Percentiles rank a stretch among this genome's conserved stretches.
Evolutionary conservation across 495 filamentous ascomycete genomes (phyloP).

Genomic region (Glutinoglossum americanum): DNA sequence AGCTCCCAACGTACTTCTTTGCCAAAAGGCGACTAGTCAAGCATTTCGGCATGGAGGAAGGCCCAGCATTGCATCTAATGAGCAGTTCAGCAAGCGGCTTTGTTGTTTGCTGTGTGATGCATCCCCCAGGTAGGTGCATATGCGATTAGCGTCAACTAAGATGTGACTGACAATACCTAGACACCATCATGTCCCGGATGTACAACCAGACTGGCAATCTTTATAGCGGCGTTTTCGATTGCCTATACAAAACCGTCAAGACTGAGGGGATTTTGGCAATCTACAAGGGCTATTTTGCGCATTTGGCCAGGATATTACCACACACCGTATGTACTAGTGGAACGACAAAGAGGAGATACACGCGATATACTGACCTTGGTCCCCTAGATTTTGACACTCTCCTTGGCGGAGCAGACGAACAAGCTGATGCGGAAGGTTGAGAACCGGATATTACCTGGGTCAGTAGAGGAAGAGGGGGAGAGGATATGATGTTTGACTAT

Average conservation of each 20-base stretch:
- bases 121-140: constrained; percentile 56
- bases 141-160: neutral
- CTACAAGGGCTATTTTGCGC: constrained; percentile 95
- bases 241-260: constrained; percentile 68
- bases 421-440: constrained; percentile 70
- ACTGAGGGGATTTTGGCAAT: constrained; percentile 85
- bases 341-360: neutral
- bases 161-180: constrained; percentile 20
- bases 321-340: constrained; percentile 75
- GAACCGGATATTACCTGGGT: constrained; percentile 34
- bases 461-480: constrained; percentile 1
- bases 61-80: constrained; percentile 67
- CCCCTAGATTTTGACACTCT: constrained; percentile 60
- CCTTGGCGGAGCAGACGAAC: constrained; percentile 89
- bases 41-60: constrained; percentile 77
- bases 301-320: constrained; percentile 80
- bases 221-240: constrained; percentile 83
- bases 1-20: constrained; percentile 96
- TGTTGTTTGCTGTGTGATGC: constrained; percentile 95
- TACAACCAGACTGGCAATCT: constrained; percentile 98
- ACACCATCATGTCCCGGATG: constrained; percentile 96
- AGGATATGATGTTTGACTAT: neutral
- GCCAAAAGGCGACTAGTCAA: constrained; percentile 67
- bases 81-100: constrained; percentile 84
- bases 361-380: neutral